Base-by-base conservation (phyloP, 768 basidiomycete species). In the Tulasnella calospora region DNA sequence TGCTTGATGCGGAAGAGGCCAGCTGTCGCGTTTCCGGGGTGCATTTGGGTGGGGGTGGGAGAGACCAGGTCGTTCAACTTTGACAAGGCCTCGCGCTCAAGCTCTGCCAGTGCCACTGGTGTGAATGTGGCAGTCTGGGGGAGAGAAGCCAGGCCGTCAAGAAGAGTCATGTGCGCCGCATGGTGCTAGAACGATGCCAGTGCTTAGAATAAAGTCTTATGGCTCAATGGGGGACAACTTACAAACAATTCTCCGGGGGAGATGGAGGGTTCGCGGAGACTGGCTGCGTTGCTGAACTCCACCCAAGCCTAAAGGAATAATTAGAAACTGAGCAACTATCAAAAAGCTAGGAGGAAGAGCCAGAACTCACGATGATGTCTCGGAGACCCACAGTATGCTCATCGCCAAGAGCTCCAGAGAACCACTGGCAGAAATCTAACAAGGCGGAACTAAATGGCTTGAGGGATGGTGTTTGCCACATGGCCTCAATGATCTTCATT, bases 161-260 rank as follows among this genome's bases (percentile, higher is more conserved):
- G 85, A 82, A 95, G 90, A 0, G 93, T 92, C 94, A 99, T 93
- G 80, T 92, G 90, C 0, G 96, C 96, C 6, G 93, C 96, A 82
- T 99, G 95, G 82, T 94, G 92, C 96, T 98, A 80, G 23, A 30
- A n/a, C n/a, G n/a, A n/a, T n/a, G n/a, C n/a, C n/a, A n/a, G n/a
- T n/a, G n/a, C n/a, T 44, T 13, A 67, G 61, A 35, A 12, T 67
- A 3, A 13, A 8, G 2, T 33, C 2, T 30, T 67, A 69, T 35
- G 33, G 27, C 9, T 27, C 46, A 17, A 23, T 36, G 27, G 61
- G 35, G 47, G 84, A 82, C 38, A 9, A 67, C 61, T 10, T 67
- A 67, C 71, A 19, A 73, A 73, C 41, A 73, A 10, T 30, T 19
- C 77, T 13, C 19, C 75, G 9, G 19, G 9, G 4, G 78, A 10